Evolutionary conservation across 305 asterid species (phyloP), one percentile per base, ranked within the genome.

Genomic region (Nicotiana rustica): DNA sequence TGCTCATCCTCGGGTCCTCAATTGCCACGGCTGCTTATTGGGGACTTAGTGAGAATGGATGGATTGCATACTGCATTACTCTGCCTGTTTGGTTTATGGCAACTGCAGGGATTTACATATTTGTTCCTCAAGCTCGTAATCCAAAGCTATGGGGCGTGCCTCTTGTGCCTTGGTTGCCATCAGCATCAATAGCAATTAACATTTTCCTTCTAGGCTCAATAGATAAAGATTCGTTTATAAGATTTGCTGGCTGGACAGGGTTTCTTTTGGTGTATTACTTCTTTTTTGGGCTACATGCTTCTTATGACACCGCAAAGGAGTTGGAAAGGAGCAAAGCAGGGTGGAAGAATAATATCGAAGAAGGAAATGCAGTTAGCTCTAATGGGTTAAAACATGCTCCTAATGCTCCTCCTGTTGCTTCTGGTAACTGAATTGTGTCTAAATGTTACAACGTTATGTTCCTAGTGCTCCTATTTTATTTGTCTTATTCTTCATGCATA

Each of bases 91-190:
- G 97, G 98, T 89, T 92, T 76, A 36, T 83, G 6, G 93, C 87
- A 57, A 95, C 97, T 12, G 65, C 86, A 56, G 94, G 97, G 7
- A 85, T 95, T 3, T 82, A 87, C 35, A 84, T 91, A 73, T 70
- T 82, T 68, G 64, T 93, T 83, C 94, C 91, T 25, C 93, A 91
- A 67, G 92, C 91, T 36, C 88, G 93, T 38, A 77, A 47, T 18
- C 92, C 98, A 0, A 88, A 86, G 78, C 89, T 89, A 13, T 95
- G 96, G 98, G 98, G 97, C 2, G 97, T 91, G 13, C 98, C 98
- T 60, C 85, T 95, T 15, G 97, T 95, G 61, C 97, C 98, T 15
- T 93, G 98, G 98, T 79, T 91, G 77, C 98, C 98, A 5, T 95
- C 98, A 5, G 36, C 86, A 41, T 90, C 97, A 3, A 91, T 93